Base-by-base conservation (phyloP, 192 early-diverging fungal species). In the Endogone sp. region DNA sequence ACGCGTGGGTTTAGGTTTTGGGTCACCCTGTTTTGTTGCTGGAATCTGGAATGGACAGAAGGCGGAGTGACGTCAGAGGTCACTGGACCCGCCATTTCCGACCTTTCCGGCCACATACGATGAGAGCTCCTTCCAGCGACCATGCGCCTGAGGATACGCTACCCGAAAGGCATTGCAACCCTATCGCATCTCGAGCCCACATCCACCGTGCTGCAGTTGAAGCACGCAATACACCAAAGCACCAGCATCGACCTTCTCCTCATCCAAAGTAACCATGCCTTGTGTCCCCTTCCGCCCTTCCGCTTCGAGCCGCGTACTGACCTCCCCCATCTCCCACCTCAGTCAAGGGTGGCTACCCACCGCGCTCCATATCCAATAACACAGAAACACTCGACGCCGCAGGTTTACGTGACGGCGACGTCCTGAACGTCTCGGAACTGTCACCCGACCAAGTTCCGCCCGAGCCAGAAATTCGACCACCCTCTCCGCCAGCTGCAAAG, bases 341-440 rank as follows among this genome's bases (percentile, higher is more conserved):
- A 77, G 75, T 77, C 31, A 58, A 67, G 2, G 66, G 71, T 21
- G 84, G 84, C 11, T 85, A 81, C 63, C 84, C 84, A 20, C 84
- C 84, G 25, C 81, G 79, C 32, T 54, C 66, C 23, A 37, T 71
- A 23, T 61, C 59, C 10, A 60, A 67, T 44, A 49, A 62, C 3
- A 37, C 58, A 13, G 29, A 56, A 21, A 73, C 75, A 3, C 49
- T 83, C 16, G 20, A 57, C 29, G 54, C 23, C 2, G 61, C 31
- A 11, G 77, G 78, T 3, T 61, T 85, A 6, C 63, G 66, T 61
- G 75, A 83, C 65, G 84, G 84, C 16, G 84, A 83, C 66, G 66
- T 72, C 31, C 20, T 85, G 2, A 71, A 68, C 31, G 70, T 76
- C 1, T 49, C 37, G 16, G 37, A 49, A 49, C 37, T 49, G 16